phyloP scores from a whole-genome alignment of 176 grass and related monocot species.

The Zoysia pacifica region DNA sequence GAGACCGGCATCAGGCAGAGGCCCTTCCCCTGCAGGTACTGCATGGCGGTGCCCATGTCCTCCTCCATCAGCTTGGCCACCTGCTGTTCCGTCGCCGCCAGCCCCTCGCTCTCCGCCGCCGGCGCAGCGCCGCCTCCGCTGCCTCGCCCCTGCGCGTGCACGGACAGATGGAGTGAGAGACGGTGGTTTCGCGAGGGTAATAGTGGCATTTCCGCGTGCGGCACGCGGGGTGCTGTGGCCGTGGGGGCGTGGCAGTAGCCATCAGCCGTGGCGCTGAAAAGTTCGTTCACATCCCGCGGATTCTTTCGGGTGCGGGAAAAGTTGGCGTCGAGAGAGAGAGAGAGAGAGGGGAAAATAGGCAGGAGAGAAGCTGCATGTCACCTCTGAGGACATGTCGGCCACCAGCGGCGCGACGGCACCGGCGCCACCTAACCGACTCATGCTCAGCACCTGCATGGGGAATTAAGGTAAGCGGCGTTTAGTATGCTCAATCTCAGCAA shows the following conservation, averaged over 20 bases:
- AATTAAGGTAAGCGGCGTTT: conserved; percentile 5
- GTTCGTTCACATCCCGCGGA: conserved; percentile 56
- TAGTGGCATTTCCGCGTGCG: conserved; percentile 39
- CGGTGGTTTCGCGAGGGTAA: conserved; percentile 1
- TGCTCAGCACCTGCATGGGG: conserved; percentile 79
- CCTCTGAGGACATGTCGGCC: conserved; percentile 93
- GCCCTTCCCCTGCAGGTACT: conserved; percentile 97
- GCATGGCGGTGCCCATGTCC: conserved; percentile 98
- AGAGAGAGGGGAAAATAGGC: neutral
- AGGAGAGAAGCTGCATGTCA: conserved; percentile 33
- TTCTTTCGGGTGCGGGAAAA: conserved; percentile 51
- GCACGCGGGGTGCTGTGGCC: conserved; percentile 53
- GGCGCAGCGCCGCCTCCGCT: conserved; percentile 17
- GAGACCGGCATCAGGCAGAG: conserved; percentile 98
- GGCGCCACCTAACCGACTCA: conserved; percentile 92
- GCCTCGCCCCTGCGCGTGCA: conserved; percentile 42
- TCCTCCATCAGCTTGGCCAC: conserved; percentile 98
- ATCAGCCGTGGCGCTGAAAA: conserved; percentile 54
- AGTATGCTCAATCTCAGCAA: conserved; percentile 11
- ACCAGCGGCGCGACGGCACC: conserved; percentile 89
- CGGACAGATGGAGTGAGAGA: neutral
- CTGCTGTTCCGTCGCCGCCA: conserved; percentile 93
- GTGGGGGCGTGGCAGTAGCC: conserved; percentile 37
- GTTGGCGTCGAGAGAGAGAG: neutral
- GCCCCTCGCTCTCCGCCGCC: conserved; percentile 47